Percentiles rank a stretch among this genome's conserved stretches.
phyloP scores from a whole-genome alignment of 1,284 basidiomycete genomes.

The Tilletia indica region DNA sequence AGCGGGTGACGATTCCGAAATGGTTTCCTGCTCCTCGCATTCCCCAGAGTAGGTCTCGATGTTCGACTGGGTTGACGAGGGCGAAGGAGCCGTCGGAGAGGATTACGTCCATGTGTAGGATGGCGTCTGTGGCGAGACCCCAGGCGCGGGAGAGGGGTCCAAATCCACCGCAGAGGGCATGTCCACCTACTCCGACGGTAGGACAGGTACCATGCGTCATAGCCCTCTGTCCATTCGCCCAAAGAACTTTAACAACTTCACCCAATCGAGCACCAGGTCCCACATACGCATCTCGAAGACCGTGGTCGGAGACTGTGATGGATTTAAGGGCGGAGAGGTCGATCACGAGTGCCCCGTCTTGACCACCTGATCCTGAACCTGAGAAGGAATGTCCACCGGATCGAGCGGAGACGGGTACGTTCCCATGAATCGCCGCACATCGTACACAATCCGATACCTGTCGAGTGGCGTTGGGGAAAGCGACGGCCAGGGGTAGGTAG shows the following conservation, averaged over 20 bases:
- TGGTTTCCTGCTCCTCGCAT: conserved; percentile 53
- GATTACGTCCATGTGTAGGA: conserved; percentile 53
- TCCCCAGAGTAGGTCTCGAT: conserved; percentile 48
- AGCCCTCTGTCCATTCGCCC: conserved; percentile 41
- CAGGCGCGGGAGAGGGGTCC: conserved; percentile 50
- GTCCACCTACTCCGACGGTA: conserved; percentile 54
- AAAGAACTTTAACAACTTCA: conserved; percentile 54
- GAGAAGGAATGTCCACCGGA: conserved; percentile 56
- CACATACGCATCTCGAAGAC: conserved; percentile 38
- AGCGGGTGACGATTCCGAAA: conserved; percentile 54
- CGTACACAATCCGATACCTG: conserved; percentile 45
- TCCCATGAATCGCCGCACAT: conserved; percentile 36
- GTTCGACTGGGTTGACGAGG: conserved; percentile 31
- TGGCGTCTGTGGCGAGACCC: conserved; percentile 53
- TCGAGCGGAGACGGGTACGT: conserved; percentile 47
- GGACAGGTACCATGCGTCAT: conserved; percentile 56
- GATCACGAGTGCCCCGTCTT: conserved; percentile 46
- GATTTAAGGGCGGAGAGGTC: conserved; percentile 45
- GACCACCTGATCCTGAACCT: conserved; percentile 46
- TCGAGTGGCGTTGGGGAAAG: conserved; percentile 34
- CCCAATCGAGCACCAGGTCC: conserved; percentile 54
- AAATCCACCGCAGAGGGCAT: conserved; percentile 53
- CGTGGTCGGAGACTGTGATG: conserved; percentile 20
- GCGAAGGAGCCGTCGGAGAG: conserved; percentile 52
- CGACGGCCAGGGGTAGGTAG: conserved; percentile 51